phyloP scores from a whole-genome alignment of 352 stramenopile genomes.

The Phytopythium sindhum region DNA sequence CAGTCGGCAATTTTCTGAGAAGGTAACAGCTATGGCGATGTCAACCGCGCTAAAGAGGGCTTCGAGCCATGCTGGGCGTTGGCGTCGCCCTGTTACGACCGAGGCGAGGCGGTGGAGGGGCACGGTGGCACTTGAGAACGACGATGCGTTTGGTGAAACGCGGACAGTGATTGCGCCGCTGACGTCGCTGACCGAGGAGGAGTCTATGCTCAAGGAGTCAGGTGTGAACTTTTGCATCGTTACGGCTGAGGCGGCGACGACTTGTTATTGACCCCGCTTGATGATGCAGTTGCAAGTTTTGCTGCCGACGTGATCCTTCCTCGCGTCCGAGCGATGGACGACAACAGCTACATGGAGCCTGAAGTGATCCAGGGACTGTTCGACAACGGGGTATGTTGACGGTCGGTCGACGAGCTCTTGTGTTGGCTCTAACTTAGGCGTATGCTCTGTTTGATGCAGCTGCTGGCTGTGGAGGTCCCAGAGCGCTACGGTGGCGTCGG shows the following conservation, averaged over 20 bases:
- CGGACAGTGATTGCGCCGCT: slow-evolving; percentile 27
- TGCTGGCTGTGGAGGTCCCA: slow-evolving; percentile 95
- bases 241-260: slow-evolving; percentile 60
- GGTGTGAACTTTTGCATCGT: slow-evolving; percentile 31
- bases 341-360: slow-evolving; percentile 82
- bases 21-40: neutral
- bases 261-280: slow-evolving; percentile 5
- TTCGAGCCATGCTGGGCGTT: neutral
- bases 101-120: slow-evolving; percentile 1
- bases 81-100: neutral
- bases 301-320: slow-evolving; percentile 79
- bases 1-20: neutral
- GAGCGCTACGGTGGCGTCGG: slow-evolving; percentile 91
- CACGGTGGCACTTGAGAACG: slow-evolving; percentile 5
- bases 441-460: slow-evolving; percentile 12
- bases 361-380: slow-evolving; percentile 91
- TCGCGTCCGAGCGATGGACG: slow-evolving; percentile 91
- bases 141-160: slow-evolving; percentile 6
- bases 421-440: neutral
- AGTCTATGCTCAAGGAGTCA: slow-evolving; percentile 78
- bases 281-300: slow-evolving; percentile 74
- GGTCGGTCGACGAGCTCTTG: neutral
- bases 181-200: slow-evolving; percentile 68
- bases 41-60: neutral
- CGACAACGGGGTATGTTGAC: slow-evolving; percentile 67